phyloP scores from a whole-genome alignment of 1,284 basidiomycete species.

The Agaricales sp. region DNA sequence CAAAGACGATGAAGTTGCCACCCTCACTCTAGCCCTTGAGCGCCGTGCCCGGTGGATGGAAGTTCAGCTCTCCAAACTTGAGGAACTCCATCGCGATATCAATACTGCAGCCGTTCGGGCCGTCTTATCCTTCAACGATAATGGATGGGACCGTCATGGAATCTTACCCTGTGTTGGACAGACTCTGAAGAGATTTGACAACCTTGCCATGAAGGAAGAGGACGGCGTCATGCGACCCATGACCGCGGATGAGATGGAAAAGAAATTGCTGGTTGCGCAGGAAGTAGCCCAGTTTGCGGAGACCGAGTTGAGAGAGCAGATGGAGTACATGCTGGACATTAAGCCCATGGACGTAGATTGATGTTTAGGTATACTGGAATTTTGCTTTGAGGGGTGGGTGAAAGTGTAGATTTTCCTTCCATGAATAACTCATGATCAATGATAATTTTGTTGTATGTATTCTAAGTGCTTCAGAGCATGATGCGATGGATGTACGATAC shows the following conservation, averaged over 20 bases:
- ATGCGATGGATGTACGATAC: too few relatives aligned
- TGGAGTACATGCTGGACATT: slow-evolving; percentile 51
- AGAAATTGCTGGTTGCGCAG: slow-evolving; percentile 56
- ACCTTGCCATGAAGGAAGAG: slow-evolving; percentile 44
- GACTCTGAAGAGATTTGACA: slow-evolving; percentile 58
- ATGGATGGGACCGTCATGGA: slow-evolving; percentile 65
- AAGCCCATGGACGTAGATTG: slow-evolving; percentile 29
- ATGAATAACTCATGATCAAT: too few relatives aligned
- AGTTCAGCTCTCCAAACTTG: slow-evolving; percentile 73
- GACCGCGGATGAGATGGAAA: slow-evolving; percentile 62
- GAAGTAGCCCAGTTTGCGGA: slow-evolving; percentile 63
- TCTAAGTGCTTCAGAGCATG: too few relatives aligned
- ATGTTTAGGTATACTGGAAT: not conserved
- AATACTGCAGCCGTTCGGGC: slow-evolving; percentile 77
- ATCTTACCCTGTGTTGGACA: slow-evolving; percentile 57
- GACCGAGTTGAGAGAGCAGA: slow-evolving; percentile 58
- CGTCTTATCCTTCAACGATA: slow-evolving; percentile 72
- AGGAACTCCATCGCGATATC: slow-evolving; percentile 77
- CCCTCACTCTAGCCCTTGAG: slow-evolving; percentile 71
- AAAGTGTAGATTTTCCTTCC: too few relatives aligned
- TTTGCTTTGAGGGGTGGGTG: too few relatives aligned
- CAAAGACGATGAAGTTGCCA: slow-evolving; percentile 71
- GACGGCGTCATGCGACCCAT: slow-evolving; percentile 38
- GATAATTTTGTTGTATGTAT: too few relatives aligned
- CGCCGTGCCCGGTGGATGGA: slow-evolving; percentile 85